These are phyloP conservation scores for Aurantiochytrium sp. DNA, from an alignment of 108 stramenopile species.

Conservation along the genomic window DNA sequence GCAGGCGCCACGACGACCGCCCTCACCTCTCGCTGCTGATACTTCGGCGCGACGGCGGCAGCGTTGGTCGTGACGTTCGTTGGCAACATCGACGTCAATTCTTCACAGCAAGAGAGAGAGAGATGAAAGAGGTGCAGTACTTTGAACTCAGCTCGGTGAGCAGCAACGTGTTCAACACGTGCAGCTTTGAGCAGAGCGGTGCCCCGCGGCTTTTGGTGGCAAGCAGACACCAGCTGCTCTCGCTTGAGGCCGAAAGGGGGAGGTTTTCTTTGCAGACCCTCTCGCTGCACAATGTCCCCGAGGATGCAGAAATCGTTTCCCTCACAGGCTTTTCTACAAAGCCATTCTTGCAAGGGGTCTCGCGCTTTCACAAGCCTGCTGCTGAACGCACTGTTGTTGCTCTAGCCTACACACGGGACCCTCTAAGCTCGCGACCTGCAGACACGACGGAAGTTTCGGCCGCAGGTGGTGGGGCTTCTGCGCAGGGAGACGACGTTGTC, in stretches of 20 bases:
- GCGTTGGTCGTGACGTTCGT: too few species aligned
- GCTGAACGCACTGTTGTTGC: neutral
- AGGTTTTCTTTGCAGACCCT: neutral
- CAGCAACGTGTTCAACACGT: neutral
- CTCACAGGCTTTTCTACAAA: neutral
- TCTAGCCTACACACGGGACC: neutral
- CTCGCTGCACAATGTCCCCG: neutral
- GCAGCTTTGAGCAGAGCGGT: neutral
- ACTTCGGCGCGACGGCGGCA: too few species aligned
- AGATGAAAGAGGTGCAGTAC: conserved; percentile 4
- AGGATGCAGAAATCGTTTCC: neutral
- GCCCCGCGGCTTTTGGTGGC: neutral
- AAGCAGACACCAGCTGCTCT: neutral
- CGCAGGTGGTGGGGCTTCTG: too few species aligned
- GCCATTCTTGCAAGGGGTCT: neutral
- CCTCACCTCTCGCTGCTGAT: too few species aligned
- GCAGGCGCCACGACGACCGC: too few species aligned
- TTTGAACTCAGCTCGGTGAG: neutral
- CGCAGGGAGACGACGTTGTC: too few species aligned
- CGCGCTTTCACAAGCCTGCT: neutral
- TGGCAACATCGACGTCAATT: too few species aligned
- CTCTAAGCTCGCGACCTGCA: neutral
- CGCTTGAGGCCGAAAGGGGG: neutral
- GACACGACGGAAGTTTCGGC: too few species aligned
- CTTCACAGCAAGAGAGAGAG: too few species aligned